Evolutionary conservation across 495 filamentous ascomycete species (phyloP).

Genomic region (Ramalina peruviana): DNA sequence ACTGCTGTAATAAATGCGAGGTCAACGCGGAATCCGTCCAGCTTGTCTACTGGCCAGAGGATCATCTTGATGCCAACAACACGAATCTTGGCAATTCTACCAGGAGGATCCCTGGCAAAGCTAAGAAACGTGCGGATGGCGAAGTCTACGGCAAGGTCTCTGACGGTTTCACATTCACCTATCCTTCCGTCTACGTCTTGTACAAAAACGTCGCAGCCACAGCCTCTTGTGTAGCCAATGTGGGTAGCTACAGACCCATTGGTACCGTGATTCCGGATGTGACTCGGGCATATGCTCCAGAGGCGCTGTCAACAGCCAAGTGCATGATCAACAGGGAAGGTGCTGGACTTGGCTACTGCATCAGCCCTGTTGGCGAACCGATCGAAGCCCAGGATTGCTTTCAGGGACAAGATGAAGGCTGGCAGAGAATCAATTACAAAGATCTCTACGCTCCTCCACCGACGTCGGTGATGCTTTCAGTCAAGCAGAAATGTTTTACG

Average conservation of each 20-base stretch:
- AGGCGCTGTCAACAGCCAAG: conserved; percentile 3
- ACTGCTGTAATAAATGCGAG: conserved; percentile 8
- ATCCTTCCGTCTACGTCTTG: conserved; percentile 7
- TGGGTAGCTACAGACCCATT: conserved; percentile 1
- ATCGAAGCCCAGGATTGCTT: neutral
- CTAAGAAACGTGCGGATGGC: neutral
- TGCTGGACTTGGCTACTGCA: neutral
- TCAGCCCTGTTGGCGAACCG: neutral
- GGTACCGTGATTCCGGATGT: neutral
- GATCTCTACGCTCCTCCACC: conserved; percentile 5
- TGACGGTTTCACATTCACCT: conserved; percentile 5
- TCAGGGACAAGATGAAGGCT: conserved; percentile 3
- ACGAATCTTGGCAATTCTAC: neutral
- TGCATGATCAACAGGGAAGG: conserved; percentile 1
- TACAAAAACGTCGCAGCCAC: conserved; percentile 1
- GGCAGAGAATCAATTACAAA: neutral
- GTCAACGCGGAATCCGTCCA: conserved; percentile 3
- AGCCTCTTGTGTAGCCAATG: conserved; percentile 3
- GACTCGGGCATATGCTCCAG: conserved; percentile 6
- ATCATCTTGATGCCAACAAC: neutral
- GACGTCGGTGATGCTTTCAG: neutral
- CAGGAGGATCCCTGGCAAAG: neutral
- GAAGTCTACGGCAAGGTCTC: conserved; percentile 2
- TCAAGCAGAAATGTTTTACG: conserved; percentile 3
- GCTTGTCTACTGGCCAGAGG: conserved; percentile 5